Evolutionary conservation across 768 basidiomycete genomes (phyloP), one percentile per base, ranked within the genome.

Genomic region (Hirschioporus abietinus): DNA sequence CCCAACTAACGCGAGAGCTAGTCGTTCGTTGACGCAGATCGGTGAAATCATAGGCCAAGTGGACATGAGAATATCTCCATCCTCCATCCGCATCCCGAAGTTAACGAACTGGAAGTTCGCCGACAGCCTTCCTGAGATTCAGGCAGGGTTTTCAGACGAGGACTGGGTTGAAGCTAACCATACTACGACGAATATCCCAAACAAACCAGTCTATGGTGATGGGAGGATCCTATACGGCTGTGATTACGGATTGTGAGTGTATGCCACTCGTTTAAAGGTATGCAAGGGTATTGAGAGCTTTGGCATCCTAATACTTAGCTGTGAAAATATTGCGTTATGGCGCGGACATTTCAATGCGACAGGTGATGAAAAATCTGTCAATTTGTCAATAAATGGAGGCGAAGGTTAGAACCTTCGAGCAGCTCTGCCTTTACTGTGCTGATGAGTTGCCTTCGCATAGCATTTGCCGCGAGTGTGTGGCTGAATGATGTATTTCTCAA

Each of bases 381-480:
- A 91, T 68, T 76, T 94, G 17, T 89, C 88, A 0, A 89, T 95
- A 72, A 92, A 93, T 68, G 93, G 92, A 9, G 91, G 92, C 15
- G 83, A 85, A 82, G 90, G 90, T 88, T 65, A n/a, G 75, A 67
- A 82, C 17, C 26, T 27, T 66, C n/a, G n/a, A n/a, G n/a, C n/a
- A n/a, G n/a, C 65, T 26, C 61, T 68, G 23, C 12, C 17, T 52
- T 15, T 10, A 52, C 42, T 8, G 9, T n/a, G 58, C 58, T n/a
- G 25, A n/a, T n/a, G 25, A n/a, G 58, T 59, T 3, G 9, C 9
- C 58, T 30, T 34, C 26, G 58, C 1, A 71, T 35, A 88, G 91
- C 88, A 5, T 94, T 94, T 70, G 91, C 92, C 34, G 91, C 91
- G 1, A 91, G 89, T 64, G 86, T 93, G 15, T 93, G 91, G 89